Evolutionary conservation across 768 basidiomycete genomes (phyloP).

Genomic region (Leucocoprinus sp.): DNA sequence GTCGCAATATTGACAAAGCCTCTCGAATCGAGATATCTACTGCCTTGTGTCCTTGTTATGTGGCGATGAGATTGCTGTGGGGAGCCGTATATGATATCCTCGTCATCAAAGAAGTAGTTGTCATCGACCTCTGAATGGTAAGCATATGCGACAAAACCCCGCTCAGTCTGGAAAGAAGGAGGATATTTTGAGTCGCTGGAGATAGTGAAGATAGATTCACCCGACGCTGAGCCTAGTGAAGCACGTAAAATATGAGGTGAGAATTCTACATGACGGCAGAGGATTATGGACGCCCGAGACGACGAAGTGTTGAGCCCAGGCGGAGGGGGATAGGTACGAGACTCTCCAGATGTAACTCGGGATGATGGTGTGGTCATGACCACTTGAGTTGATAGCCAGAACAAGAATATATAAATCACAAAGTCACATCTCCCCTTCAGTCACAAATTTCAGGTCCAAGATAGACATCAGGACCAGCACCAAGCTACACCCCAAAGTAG

Average conservation of each 20-base stretch:
- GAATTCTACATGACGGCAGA: too few relatives aligned
- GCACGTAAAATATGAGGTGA: constrained; percentile 11
- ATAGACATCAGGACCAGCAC: too few relatives aligned
- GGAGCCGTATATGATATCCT: constrained; percentile 54
- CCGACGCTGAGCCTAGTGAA: constrained; percentile 21
- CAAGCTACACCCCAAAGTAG: too few relatives aligned
- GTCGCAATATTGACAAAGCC: constrained; percentile 52
- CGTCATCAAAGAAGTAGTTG: constrained; percentile 38
- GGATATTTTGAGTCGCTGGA: constrained; percentile 27
- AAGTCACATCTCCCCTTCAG: too few relatives aligned
- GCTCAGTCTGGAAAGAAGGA: constrained; percentile 11
- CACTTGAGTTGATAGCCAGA: too few relatives aligned
- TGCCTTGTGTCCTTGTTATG: not conserved
- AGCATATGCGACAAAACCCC: constrained; percentile 50
- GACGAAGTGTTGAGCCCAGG: too few relatives aligned
- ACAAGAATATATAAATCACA: too few relatives aligned
- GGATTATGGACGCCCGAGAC: too few relatives aligned
- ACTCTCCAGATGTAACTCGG: too few relatives aligned
- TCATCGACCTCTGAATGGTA: constrained; percentile 44
- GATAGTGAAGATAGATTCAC: constrained; percentile 21
- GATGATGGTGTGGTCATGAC: too few relatives aligned
- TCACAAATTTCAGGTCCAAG: too few relatives aligned
- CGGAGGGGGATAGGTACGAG: too few relatives aligned
- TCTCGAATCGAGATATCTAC: constrained; percentile 1
- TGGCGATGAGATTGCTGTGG: constrained; percentile 10